A percentile compares a stretch with the other conserved stretches of the same genome.
Evolutionary conservation across 2,329 filamentous ascomycete genomes (phyloP).

Genomic region (Coleophoma crateriformis): DNA sequence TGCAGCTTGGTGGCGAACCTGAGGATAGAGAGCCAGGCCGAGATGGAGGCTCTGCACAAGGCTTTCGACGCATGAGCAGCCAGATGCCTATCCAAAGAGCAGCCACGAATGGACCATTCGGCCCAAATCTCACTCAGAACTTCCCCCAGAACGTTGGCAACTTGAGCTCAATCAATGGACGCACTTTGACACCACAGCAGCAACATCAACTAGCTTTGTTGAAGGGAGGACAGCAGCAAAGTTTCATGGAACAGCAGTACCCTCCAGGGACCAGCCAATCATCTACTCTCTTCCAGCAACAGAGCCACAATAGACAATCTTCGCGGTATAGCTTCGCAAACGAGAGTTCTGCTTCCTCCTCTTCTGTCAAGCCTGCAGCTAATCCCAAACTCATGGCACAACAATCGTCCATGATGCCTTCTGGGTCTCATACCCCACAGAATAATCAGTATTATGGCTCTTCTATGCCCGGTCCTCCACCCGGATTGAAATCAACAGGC

Average conservation of each 20-base stretch:
- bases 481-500: conserved; percentile 89
- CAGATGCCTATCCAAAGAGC: conserved; percentile 73
- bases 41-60: conserved; percentile 34
- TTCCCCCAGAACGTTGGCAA: conserved; percentile 45
- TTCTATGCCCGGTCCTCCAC: conserved; percentile 87
- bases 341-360: conserved; percentile 56
- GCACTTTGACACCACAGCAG: conserved; percentile 77
- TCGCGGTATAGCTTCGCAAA: conserved; percentile 87
- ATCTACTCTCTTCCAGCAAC: conserved; percentile 47
- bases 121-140: conserved; percentile 41
- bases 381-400: conserved; percentile 79
- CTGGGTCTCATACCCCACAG: conserved; percentile 41
- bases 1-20: conserved; percentile 87
- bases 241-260: conserved; percentile 54
- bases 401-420: conserved; percentile 84
- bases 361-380: conserved; percentile 67
- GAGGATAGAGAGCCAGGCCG: conserved; percentile 65
- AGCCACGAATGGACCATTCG: conserved; percentile 45
- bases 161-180: conserved; percentile 56
- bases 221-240: conserved; percentile 36
- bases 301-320: conserved; percentile 74
- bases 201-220: conserved; percentile 59
- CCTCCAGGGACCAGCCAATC: conserved; percentile 49
- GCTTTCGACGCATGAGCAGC: conserved; percentile 56
- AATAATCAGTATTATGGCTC: conserved; percentile 72